Evolutionary conservation across 768 basidiomycete genomes (phyloP), one percentile per base, ranked within the genome.

Genomic region (Porpolomopsis calyptriformis): DNA sequence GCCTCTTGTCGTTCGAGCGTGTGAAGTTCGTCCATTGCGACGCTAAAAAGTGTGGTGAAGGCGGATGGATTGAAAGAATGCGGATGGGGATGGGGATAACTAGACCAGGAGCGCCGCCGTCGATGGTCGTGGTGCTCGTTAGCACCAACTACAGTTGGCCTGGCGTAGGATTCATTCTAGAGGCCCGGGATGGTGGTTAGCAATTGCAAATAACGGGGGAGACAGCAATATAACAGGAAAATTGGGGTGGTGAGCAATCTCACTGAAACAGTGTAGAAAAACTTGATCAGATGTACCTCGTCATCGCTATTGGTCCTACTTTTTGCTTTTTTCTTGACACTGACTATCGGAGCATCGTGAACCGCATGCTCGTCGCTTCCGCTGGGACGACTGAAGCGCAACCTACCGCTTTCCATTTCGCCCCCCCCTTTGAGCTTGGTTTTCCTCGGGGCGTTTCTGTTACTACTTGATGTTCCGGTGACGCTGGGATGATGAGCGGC

Each of bases 1-100:
- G 88, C 83, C 61, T 96, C 93, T 49, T 82, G 75, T 31, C 81
- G 81, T 60, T 98, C 93, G 24, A 98, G 79, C 53, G 82, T 80
- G 55, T 86, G 83, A 6, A 98, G 74, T 58, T 96, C 89, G 48
- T 89, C 89, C 65, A 93, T 83, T 2, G 92, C 91, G 16, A 85
- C 68, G 24, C 68, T 82, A 37, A 83, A 82, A 16, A 87, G 62
- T 1, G 82, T 72, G n/a, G 76, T 75, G 55, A 86, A 78, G 2
- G 83, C 71, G 26, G 77, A 65, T 9, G 65, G 60, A 36, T 56
- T 54, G n/a, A n/a, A n/a, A n/a, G n/a, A n/a, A n/a, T 56, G 55
- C 34, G 41, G 55, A 25, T 49, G 58, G 9, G 53, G 47, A 47
- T 55, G 60, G 1, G 52, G 56, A 27, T 20, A 27, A 20, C 26